Conservation (phyloP, 805 yeast genomes). For the Monosporozyma aquatica region DNA sequence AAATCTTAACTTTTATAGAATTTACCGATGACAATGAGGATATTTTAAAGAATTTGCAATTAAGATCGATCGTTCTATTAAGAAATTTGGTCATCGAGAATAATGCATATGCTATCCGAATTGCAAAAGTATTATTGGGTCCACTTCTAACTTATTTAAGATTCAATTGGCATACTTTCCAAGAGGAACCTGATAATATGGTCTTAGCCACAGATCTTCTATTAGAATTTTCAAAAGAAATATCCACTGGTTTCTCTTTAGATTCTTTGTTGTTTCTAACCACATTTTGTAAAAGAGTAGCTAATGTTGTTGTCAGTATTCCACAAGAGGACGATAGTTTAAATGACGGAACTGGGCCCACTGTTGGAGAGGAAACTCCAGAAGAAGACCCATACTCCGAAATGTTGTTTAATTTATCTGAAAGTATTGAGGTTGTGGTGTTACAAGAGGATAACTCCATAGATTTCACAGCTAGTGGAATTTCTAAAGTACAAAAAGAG, state of each 20-base stretch:
- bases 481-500: conserved; percentile 12
- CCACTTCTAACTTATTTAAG: conserved; percentile 15
- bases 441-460: conserved; percentile 10
- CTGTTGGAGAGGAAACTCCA: background rate
- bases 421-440: conserved; percentile 16
- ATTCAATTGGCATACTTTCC: conserved; percentile 8
- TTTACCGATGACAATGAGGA: conserved; percentile 3
- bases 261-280: conserved; percentile 12
- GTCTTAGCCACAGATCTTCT: conserved; percentile 19
- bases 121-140: conserved; percentile 10
- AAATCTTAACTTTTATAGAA: conserved; percentile 11
- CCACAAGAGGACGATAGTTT: conserved; percentile 7
- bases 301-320: conserved; percentile 9
- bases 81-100: conserved; percentile 25
- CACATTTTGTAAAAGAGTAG: conserved; percentile 7
- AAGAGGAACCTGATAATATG: conserved; percentile 12
- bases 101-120: conserved; percentile 11
- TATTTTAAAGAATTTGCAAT: conserved; percentile 12
- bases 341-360: conserved; percentile 10
- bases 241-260: conserved; percentile 4
- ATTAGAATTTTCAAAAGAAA: conserved; percentile 13
- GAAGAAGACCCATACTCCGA: conserved; percentile 19
- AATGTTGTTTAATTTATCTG: conserved; percentile 13
- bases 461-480: conserved; percentile 7
- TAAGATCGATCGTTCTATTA: conserved; percentile 22